Base-by-base conservation (phyloP, 2,329 filamentous ascomycete genomes). In the Fusarium cyanostomum region DNA sequence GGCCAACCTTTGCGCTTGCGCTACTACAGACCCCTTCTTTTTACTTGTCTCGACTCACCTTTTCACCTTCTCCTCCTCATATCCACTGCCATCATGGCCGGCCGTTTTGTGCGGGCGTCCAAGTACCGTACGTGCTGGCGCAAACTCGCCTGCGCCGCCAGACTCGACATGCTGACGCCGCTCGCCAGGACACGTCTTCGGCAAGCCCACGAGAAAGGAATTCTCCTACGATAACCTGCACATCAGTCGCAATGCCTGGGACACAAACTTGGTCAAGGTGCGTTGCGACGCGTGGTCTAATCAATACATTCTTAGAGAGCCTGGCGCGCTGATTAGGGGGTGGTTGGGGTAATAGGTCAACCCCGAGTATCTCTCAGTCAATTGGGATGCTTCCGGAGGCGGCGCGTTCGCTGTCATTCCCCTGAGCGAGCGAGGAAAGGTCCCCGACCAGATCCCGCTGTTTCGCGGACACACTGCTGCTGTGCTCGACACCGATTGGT, bases 191-290 rank as follows among this genome's bases (percentile, higher is more conserved):
- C 95, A 99, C 85, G 91, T 99, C 82, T 99, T 97, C 83, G 95
- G 95, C 77, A 95, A 96, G 81, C 82, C 92, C 64, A 96, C 94
- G 68, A 90, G 92, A 80, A 97, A 97, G 86, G 95, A 99, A 78
- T 92, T 92, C 86, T 97, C 94, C 84, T 99, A 98, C 81, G 95
- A 99, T 80, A 98, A 98, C 79, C 83, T 99, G 70, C 92, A 92
- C 77, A 92, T 99, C 79, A 97, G 93, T 74, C 92, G 91, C 80
- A 99, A 99, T 88, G 95, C 95, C 53, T 99, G 95, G 95, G 95
- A 99, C 79, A 97, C 94, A 73, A 99, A 99, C 82, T 83, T 99
- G 74, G 86, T 98, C 81, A 98, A 98, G 90, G 93, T 96, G 78
- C 77, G 84, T 67, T 38, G 50, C 38, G 52, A 51, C 59, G 46